Base-by-base conservation (phyloP, 2,329 filamentous ascomycete genomes). In the Claviceps purpurea region DNA sequence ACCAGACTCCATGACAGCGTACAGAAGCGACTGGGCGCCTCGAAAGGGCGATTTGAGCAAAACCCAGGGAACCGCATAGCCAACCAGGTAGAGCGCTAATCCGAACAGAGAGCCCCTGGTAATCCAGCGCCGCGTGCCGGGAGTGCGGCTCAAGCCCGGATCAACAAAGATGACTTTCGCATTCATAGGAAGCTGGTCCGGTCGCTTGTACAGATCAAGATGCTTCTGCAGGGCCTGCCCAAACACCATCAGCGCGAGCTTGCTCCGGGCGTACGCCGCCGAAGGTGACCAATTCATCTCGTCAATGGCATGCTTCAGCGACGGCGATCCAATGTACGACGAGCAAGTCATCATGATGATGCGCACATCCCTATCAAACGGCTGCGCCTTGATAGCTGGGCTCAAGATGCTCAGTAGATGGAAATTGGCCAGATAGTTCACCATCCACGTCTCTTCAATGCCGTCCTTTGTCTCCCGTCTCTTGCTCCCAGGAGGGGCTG, bases 361-460 rank as follows among this genome's bases (percentile, higher is more conserved):
- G 55, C 93, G 79, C 16, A 98, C 89, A 66, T 98, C 93, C 60
- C 93, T 81, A 66, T 98, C 93, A 52, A 94, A 82, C 2, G 93
- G 93, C 68, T 98, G 93, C 1, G 87, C 89, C 58, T 89, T 81
- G 55, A 98, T 76, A 0, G 93, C 91, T 0, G 93, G 93, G 59
- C 85, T 93, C 39, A 98, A 75, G 34, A 98, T 94, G 57, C 87
- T 87, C 45, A 98, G 76, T 3, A 98, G 76, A 63, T 98, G 94
- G 70, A 96, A 97, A 67, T 96, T 97, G 56, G 89, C 85, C 41
- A 98, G 77, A 66, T 89, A 98, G 65, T 98, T 98, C 60, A 97
- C 75, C 70, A 89, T 89, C 90, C 90, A 97, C 55, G 86, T 91
- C 58, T 84, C 78, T 64, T 97, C 91, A 14, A 97, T 72, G 1